Percentiles rank a stretch among this genome's conserved stretches.
Conservation (phyloP, 352 stramenopile genomes). For the Pythium dissimile region DNA sequence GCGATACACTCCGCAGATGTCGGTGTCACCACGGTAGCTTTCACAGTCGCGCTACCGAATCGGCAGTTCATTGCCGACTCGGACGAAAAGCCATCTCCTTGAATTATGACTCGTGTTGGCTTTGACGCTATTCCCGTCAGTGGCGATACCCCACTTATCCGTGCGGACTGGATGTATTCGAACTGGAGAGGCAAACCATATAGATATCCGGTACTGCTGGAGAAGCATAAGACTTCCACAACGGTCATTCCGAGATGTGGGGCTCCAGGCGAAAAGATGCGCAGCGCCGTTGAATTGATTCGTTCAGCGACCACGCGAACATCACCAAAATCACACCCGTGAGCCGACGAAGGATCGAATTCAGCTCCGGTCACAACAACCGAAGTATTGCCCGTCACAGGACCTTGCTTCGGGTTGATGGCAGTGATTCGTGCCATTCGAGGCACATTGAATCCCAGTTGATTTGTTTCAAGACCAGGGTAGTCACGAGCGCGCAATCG, state of each 20-base stretch:
- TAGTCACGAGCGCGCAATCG: conserved; percentile 8
- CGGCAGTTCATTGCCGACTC: neutral
- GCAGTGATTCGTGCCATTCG: neutral
- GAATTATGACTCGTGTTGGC: neutral
- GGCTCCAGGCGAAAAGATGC: neutral
- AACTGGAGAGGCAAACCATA: neutral
- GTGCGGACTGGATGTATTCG: neutral
- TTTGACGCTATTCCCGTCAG: neutral
- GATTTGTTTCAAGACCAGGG: conserved; percentile 7
- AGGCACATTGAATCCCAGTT: neutral
- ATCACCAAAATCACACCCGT: conserved; percentile 10
- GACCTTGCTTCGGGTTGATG: conserved; percentile 1
- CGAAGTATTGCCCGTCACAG: conserved; percentile 6
- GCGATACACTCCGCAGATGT: conserved; percentile 1
- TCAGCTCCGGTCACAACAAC: conserved; percentile 1
- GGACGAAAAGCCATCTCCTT: neutral
- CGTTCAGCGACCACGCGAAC: neutral
- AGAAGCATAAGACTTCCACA: conserved; percentile 13
- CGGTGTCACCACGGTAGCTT: neutral
- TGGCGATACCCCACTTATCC: neutral
- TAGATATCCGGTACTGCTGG: neutral
- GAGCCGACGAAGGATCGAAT: neutral
- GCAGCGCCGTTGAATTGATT: conserved; percentile 6
- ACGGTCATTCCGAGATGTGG: neutral
- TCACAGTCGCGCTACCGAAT: neutral